phyloP scores from a whole-genome alignment of 768 basidiomycete genomes.

The Dioszegia hungarica region DNA sequence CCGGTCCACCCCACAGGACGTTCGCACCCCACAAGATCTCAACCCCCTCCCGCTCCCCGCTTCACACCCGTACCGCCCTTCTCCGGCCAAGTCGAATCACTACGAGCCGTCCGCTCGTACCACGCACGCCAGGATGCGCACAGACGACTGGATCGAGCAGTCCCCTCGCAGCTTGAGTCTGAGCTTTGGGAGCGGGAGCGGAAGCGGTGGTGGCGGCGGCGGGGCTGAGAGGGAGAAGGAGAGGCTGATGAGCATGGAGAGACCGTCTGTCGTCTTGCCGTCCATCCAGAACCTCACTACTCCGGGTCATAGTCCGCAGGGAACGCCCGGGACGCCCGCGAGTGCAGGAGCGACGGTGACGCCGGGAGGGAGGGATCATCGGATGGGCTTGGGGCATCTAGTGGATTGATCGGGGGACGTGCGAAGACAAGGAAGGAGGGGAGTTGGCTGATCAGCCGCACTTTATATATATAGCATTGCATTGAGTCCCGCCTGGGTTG shows the following conservation, averaged over 20 bases:
- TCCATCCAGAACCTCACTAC: neutral
- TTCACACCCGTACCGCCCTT: neutral
- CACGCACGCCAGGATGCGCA: neutral
- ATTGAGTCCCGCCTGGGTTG: no score
- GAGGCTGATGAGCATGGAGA: neutral
- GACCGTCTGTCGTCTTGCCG: neutral
- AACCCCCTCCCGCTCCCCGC: neutral
- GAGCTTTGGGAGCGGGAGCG: neutral
- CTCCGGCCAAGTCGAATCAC: constrained; percentile 4
- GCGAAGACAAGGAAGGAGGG: neutral
- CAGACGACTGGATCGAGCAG: neutral
- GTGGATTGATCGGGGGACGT: constrained; percentile 17
- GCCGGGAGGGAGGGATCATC: constrained; percentile 14
- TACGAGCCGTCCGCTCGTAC: neutral
- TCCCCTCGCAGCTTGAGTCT: neutral
- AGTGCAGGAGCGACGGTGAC: neutral
- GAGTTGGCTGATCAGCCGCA: neutral
- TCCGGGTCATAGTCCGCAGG: neutral
- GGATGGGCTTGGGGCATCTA: constrained; percentile 30
- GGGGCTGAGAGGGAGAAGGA: no score
- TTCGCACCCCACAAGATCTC: neutral
- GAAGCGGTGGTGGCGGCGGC: no score
- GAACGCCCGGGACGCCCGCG: neutral
- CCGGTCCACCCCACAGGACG: neutral
- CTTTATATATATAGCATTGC: neutral